These are phyloP conservation scores for Naganishia randhawae DNA, from an alignment of 768 basidiomycete genomes.

Conservation along the genomic window DNA sequence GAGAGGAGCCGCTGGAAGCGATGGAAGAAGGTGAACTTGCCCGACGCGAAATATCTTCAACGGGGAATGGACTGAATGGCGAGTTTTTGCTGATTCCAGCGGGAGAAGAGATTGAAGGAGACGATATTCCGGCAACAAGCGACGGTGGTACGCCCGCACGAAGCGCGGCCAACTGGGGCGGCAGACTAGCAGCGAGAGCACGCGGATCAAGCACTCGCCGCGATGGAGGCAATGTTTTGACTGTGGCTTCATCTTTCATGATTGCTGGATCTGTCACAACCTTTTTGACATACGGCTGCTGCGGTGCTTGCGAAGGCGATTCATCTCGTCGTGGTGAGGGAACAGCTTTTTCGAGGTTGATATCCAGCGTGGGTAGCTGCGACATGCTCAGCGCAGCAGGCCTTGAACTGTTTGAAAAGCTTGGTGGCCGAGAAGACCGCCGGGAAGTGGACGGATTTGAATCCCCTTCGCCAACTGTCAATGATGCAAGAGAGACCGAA, in stretches of 20 bases:
- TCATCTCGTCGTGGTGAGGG: slow-evolving; percentile 7
- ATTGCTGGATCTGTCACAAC: neutral
- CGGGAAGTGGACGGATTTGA: neutral
- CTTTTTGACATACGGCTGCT: slow-evolving; percentile 1
- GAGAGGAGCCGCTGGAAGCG: slow-evolving; percentile 4
- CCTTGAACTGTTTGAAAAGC: neutral
- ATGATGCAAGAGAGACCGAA: slow-evolving; percentile 36
- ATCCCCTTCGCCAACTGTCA: slow-evolving; percentile 29
- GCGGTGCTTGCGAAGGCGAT: neutral
- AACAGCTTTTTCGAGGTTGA: neutral
- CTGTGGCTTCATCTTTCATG: neutral
- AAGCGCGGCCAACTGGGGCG: slow-evolving; percentile 58
- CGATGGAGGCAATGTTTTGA: neutral
- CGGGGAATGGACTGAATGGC: neutral
- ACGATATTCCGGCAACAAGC: neutral
- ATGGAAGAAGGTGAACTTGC: neutral
- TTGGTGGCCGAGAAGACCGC: slow-evolving; percentile 1
- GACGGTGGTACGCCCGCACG: slow-evolving; percentile 42
- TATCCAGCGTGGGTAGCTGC: neutral
- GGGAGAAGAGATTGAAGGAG: neutral
- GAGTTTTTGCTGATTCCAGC: neutral
- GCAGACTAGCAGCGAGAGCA: slow-evolving; percentile 56
- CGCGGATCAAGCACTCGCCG: slow-evolving; percentile 38
- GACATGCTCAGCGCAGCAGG: slow-evolving; percentile 2
- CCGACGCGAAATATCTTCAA: neutral